A percentile compares a stretch with the other conserved stretches of the same genome.
These are phyloP conservation scores for Lyophyllum decastes DNA, from an alignment of 768 basidiomycete genomes.

Conservation along the genomic window DNA sequence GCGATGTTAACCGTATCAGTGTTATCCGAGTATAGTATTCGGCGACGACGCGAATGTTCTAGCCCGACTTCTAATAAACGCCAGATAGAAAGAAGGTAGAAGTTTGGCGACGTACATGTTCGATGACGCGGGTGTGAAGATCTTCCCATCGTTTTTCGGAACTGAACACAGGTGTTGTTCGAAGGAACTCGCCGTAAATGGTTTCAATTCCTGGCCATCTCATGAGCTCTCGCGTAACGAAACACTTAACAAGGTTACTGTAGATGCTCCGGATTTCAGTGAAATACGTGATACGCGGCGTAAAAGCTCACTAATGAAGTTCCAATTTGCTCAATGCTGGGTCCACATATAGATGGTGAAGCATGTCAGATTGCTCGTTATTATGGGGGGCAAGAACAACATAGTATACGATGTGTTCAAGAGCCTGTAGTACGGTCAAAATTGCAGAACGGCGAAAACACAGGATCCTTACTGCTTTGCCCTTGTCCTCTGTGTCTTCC, in stretches of 20 bases:
- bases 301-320: conserved; percentile 70
- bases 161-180: conserved; percentile 79
- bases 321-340: conserved; percentile 80
- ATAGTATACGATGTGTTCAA: conserved; percentile 95
- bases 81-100: not conserved
- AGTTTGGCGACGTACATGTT: conserved; percentile 69
- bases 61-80: conserved; percentile 8
- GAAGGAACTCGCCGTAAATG: conserved; percentile 84
- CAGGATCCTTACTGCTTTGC: conserved; percentile 54
- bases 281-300: not conserved
- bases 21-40: conserved; percentile 95
- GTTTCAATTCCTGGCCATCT: conserved; percentile 93
- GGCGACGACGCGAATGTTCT: conserved; percentile 96
- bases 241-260: conserved; percentile 93
- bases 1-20: conserved; percentile 74
- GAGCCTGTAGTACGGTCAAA: conserved; percentile 53
- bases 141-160: conserved; percentile 88
- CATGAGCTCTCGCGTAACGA: conserved; percentile 91
- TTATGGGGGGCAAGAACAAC: conserved; percentile 91
- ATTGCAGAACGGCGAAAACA: conserved; percentile 4
- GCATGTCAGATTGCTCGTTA: conserved; percentile 97
- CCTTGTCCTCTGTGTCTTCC: conserved; percentile 72
- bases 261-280: conserved; percentile 12
- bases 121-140: conserved; percentile 92
- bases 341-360: conserved; percentile 83